A percentile compares a stretch with the other conserved stretches of the same genome.
Conservation (phyloP, 2,329 filamentous ascomycete species). For the Hymenoscyphus linearis region DNA sequence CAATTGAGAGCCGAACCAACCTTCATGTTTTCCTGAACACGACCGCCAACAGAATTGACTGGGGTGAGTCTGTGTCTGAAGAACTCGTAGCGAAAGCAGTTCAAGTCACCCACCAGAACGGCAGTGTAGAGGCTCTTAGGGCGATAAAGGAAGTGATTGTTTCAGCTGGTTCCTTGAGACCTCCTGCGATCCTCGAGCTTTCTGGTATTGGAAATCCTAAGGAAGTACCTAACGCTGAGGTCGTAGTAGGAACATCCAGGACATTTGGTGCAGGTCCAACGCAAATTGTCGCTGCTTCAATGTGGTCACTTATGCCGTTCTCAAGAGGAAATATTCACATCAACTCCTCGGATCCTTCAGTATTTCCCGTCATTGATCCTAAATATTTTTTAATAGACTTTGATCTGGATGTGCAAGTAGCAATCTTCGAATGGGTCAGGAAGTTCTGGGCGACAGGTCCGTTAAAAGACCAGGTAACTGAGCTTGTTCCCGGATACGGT, state of each 20-base stretch:
- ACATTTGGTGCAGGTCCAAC: constrained; percentile 11
- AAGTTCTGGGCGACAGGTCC: constrained; percentile 11
- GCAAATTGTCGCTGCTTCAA: constrained; percentile 33
- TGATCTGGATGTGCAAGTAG: constrained; percentile 33
- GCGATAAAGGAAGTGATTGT: constrained; percentile 31
- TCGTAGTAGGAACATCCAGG: constrained; percentile 33
- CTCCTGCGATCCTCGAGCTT: constrained; percentile 33
- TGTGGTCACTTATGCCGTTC: constrained; percentile 38
- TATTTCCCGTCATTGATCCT: constrained; percentile 38
- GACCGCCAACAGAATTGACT: constrained; percentile 14
- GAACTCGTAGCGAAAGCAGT: constrained; percentile 35
- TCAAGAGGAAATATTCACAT: constrained; percentile 41
- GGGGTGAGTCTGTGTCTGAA: constrained; percentile 4
- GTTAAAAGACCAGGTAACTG: constrained; percentile 1
- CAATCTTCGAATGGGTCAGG: constrained; percentile 14
- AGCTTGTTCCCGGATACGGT: constrained; percentile 10
- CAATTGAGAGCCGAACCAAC: constrained; percentile 14
- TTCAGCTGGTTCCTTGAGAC: constrained; percentile 25
- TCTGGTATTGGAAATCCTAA: constrained; percentile 31
- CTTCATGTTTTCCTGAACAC: constrained; percentile 17
- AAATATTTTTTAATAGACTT: constrained; percentile 39
- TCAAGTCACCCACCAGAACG: constrained; percentile 16
- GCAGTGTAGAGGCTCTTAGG: constrained; percentile 16
- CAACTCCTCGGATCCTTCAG: constrained; percentile 32
- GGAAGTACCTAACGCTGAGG: constrained; percentile 42